A percentile compares a stretch with the other conserved stretches of the same genome.
Conservation (phyloP, 176 grass and related monocot species). For the Triticum urartu region DNA sequence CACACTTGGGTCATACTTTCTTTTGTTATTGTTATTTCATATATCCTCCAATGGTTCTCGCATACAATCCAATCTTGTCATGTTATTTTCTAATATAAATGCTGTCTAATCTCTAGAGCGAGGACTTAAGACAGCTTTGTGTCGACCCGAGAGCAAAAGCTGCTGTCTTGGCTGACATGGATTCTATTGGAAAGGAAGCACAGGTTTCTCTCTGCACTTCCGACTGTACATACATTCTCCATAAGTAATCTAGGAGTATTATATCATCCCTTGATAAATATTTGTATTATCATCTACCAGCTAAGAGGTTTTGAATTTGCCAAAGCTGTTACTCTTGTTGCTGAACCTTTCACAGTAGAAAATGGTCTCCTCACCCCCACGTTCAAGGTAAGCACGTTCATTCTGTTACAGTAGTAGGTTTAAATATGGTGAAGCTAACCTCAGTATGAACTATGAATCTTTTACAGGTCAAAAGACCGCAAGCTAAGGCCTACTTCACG, state of each 20-base stretch:
- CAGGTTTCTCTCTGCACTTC: slow-evolving; percentile 47
- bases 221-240: slow-evolving; percentile 8
- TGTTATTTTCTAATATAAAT: slow-evolving; percentile 3
- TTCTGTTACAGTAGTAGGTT: slow-evolving; percentile 19
- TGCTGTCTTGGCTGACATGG: slow-evolving; percentile 88
- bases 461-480: slow-evolving; percentile 81
- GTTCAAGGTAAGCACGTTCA: slow-evolving; percentile 59
- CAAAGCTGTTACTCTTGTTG: slow-evolving; percentile 71
- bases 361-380: slow-evolving; percentile 96
- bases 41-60: not conserved
- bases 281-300: slow-evolving; percentile 37
- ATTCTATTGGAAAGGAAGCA: slow-evolving; percentile 81
- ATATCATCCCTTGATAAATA: not conserved
- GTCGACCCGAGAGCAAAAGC: slow-evolving; percentile 61
- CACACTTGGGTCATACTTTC: not conserved
- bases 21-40: not conserved
- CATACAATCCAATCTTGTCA: not conserved
- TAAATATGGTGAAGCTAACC: not conserved
- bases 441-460: not conserved
- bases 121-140: slow-evolving; percentile 68
- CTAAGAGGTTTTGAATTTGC: slow-evolving; percentile 95
- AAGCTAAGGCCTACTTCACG: slow-evolving; percentile 87
- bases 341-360: slow-evolving; percentile 89
- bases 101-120: slow-evolving; percentile 46
- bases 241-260: not conserved